Evolutionary conservation across 169 alveolate species (phyloP).

Genomic region (Sarcocystis neurona): DNA sequence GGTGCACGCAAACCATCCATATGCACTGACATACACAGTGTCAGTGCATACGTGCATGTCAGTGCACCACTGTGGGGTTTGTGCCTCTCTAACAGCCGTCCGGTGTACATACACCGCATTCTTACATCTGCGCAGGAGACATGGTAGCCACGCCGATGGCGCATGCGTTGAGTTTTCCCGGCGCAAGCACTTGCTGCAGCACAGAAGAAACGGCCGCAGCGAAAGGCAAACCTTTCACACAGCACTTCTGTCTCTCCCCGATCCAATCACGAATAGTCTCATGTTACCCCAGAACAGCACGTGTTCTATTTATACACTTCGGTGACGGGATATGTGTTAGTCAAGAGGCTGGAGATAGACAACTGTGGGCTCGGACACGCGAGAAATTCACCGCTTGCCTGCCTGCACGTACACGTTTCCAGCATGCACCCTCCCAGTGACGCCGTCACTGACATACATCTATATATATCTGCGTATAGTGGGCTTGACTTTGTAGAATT

Average conservation of each 20-base stretch:
- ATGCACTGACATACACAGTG: not conserved
- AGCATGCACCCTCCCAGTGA: not conserved
- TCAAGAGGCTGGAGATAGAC: not conserved
- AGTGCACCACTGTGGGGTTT: too few relatives aligned
- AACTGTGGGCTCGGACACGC: not conserved
- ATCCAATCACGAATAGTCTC: not conserved
- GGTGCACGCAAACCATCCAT: not conserved
- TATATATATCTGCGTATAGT: not conserved
- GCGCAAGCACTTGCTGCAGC: constrained; percentile 87
- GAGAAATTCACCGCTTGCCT: not conserved
- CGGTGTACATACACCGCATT: constrained; percentile 1
- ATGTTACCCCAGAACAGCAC: not conserved
- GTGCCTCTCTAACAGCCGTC: too few relatives aligned
- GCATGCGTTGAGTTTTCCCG: constrained; percentile 92
- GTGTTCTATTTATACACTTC: not conserved
- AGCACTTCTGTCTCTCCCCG: not conserved
- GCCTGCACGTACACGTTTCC: not conserved
- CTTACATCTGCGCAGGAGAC: constrained; percentile 92
- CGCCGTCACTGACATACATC: not conserved
- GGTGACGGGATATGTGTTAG: too few relatives aligned
- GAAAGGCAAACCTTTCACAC: not conserved
- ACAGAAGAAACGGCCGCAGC: not conserved
- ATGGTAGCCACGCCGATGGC: constrained; percentile 94
- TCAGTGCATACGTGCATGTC: too few relatives aligned
- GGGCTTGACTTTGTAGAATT: not conserved